These are phyloP conservation scores for Candida easanensis DNA, from an alignment of 805 yeast genomes.

Conservation along the genomic window DNA sequence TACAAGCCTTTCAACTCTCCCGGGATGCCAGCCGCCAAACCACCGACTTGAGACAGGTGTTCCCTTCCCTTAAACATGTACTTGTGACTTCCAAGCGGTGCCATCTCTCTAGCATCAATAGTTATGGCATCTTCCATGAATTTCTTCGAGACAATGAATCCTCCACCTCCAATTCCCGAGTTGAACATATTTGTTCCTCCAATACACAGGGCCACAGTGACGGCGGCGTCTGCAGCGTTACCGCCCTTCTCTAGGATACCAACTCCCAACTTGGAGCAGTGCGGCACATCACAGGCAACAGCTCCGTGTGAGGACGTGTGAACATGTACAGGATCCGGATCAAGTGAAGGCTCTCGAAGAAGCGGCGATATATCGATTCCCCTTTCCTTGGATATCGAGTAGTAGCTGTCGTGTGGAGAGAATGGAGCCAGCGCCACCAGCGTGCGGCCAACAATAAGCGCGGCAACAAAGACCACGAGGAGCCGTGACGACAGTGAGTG, in stretches of 20 bases:
- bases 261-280: constrained; percentile 36
- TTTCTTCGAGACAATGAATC: constrained; percentile 46
- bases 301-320: constrained; percentile 22
- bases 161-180: constrained; percentile 91
- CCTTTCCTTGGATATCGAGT: constrained; percentile 15
- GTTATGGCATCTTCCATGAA: constrained; percentile 50
- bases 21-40: constrained; percentile 85
- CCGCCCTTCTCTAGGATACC: constrained; percentile 42
- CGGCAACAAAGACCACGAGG: not conserved
- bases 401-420: not conserved
- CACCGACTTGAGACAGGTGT: constrained; percentile 64
- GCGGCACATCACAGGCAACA: constrained; percentile 30
- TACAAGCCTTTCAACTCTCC: constrained; percentile 90
- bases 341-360: constrained; percentile 34
- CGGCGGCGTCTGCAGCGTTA: constrained; percentile 91
- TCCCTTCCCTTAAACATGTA: constrained; percentile 60
- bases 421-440: constrained; percentile 1
- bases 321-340: constrained; percentile 31
- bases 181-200: constrained; percentile 81
- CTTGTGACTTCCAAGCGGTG: constrained; percentile 61
- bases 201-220: constrained; percentile 83
- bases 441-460: constrained; percentile 5
- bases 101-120: constrained; percentile 87
- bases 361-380: constrained; percentile 40
- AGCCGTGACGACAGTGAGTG: not conserved